phyloP scores from a whole-genome alignment of 768 basidiomycete species.

The Auricularia sp. region DNA sequence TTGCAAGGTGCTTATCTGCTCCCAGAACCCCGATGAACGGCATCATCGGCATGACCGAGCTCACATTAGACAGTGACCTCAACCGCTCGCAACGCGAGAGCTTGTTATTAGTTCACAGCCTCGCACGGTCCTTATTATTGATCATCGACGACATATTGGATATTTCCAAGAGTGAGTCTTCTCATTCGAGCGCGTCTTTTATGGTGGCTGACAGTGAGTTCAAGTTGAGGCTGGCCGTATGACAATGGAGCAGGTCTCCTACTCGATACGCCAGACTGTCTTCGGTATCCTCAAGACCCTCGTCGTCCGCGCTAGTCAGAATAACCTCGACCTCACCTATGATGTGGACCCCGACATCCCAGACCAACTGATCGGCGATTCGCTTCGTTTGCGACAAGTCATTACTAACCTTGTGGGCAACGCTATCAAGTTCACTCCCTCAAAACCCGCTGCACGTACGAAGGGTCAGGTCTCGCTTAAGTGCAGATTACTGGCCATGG shows the following conservation, averaged over 20 bases:
- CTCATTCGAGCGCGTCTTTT: not conserved
- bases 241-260: constrained; percentile 99
- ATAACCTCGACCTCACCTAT: constrained; percentile 91
- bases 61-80: constrained; percentile 92
- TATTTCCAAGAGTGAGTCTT: constrained; percentile 89
- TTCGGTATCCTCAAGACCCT: constrained; percentile 97
- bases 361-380: constrained; percentile 94
- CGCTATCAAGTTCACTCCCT: constrained; percentile 93
- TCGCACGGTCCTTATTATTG: constrained; percentile 84
- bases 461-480: constrained; percentile 89
- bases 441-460: constrained; percentile 43
- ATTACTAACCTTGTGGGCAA: constrained; percentile 94
- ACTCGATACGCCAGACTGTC: constrained; percentile 92
- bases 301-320: constrained; percentile 94
- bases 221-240: constrained; percentile 96
- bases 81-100: constrained; percentile 93
- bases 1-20: constrained; percentile 6
- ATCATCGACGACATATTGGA: constrained; percentile 99
- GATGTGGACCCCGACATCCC: constrained; percentile 94
- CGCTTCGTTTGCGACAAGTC: constrained; percentile 86
- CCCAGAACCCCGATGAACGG: constrained; percentile 98
- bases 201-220: constrained; percentile 3
- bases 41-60: constrained; percentile 99
- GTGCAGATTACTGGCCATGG: constrained; percentile 66
- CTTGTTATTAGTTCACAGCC: constrained; percentile 85